These are phyloP conservation scores for Boletus mariae DNA, from an alignment of 1,284 basidiomycete genomes.

Conservation along the genomic window DNA sequence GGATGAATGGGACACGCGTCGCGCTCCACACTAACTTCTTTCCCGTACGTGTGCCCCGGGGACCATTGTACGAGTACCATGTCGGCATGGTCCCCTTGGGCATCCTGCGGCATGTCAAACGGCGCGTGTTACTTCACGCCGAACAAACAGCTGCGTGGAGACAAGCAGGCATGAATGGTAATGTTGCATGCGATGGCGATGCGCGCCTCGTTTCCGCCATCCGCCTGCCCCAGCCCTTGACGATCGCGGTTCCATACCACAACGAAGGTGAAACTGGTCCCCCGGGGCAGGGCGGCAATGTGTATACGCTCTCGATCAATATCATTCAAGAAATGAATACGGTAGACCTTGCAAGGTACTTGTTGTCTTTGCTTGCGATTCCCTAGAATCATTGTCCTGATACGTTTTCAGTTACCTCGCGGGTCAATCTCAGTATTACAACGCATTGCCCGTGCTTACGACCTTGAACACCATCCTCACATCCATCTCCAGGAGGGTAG, in stretches of 20 bases:
- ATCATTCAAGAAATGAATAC: constrained; percentile 54
- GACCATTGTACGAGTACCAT: constrained; percentile 61
- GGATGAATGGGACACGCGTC: constrained; percentile 50
- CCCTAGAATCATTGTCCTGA: background rate
- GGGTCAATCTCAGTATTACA: constrained; percentile 45
- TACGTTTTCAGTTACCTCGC: constrained; percentile 45
- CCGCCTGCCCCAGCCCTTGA: constrained; percentile 52
- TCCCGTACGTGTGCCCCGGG: constrained; percentile 57
- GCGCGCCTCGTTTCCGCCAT: constrained; percentile 56
- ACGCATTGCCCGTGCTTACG: constrained; percentile 54
- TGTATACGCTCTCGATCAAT: constrained; percentile 56
- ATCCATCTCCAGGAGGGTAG: background rate
- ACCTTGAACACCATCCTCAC: constrained; percentile 58
- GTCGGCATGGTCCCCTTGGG: constrained; percentile 52
- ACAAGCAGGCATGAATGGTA: constrained; percentile 44
- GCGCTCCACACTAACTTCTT: constrained; percentile 72
- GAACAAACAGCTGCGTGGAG: constrained; percentile 56
- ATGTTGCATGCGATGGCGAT: constrained; percentile 64
- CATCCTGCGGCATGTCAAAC: constrained; percentile 47
- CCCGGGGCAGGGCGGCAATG: constrained; percentile 38
- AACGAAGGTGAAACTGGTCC: constrained; percentile 53
- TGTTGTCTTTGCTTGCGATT: background rate
- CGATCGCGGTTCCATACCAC: constrained; percentile 50
- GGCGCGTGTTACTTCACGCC: constrained; percentile 64
- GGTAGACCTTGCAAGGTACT: constrained; percentile 46